Conservation (phyloP, 495 filamentous ascomycete species). For the Aspergillus sclerotiicarbonarius region DNA sequence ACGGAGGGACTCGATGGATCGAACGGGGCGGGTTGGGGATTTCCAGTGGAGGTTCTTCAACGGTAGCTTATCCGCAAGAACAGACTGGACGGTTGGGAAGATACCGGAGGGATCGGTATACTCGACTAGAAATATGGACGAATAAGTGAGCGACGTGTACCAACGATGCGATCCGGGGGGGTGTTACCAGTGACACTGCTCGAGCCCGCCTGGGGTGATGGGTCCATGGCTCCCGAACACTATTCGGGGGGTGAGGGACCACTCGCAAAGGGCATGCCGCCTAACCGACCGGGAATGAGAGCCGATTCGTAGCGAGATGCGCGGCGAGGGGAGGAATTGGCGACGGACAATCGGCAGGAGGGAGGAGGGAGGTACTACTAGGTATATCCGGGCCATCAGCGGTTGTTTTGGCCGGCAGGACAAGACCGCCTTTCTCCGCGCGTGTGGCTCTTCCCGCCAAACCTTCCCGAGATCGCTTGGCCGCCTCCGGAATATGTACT, state of each 20-base stretch:
- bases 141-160: constrained; percentile 7
- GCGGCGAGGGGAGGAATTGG: not conserved
- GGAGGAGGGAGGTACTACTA: not conserved
- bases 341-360: not conserved
- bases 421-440: constrained; percentile 16
- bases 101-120: constrained; percentile 90
- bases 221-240: constrained; percentile 44
- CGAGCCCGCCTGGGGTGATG: constrained; percentile 43
- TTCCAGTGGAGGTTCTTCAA: constrained; percentile 97
- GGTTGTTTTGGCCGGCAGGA: constrained; percentile 1
- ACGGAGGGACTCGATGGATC: constrained; percentile 89
- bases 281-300: constrained; percentile 7
- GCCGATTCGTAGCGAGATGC: not conserved
- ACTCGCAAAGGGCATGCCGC: constrained; percentile 35
- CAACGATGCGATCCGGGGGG: not conserved
- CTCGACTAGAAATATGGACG: constrained; percentile 35
- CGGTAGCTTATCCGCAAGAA: constrained; percentile 75
- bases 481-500: no score
- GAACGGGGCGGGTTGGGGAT: constrained; percentile 81
- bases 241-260: constrained; percentile 26
- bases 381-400: not conserved
- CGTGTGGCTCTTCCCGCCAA: constrained; percentile 7
- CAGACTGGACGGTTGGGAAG: constrained; percentile 73
- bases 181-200: constrained; percentile 51
- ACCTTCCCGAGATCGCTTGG: no score